Base-by-base conservation (phyloP, 805 yeast species). In the Starmerella kuoi region DNA sequence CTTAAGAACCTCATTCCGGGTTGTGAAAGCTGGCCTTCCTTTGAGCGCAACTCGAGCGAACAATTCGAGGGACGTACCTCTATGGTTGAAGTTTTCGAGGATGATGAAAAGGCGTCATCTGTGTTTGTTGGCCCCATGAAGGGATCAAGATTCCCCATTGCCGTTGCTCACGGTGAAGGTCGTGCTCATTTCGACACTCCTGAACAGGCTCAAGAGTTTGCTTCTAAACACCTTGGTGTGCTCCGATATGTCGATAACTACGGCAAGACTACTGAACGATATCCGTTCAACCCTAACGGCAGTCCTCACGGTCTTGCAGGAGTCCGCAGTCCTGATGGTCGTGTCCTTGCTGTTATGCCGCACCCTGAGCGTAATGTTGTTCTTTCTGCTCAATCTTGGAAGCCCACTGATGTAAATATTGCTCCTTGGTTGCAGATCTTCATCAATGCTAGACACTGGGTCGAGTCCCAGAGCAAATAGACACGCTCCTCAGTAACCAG, bases 161-260 rank as follows among this genome's bases (percentile, higher is more conserved):
- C 93, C 18, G 97, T 91, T 52, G 98, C 98, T 3, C 98, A 91
- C 60, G 98, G 98, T 54, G 98, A 91, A 67, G 98, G 98, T 56
- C 74, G 84, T 55, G 97, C 96, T 12, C 63, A 69, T 33, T 91
- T 88, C 61, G 64, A 65, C 34, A 47, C 61, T 24, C 67, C 62
- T 8, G 67, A 62, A 21, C 65, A 69, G 45, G 61, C 72, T 48
- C 62, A 65, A 26, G 56, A 60, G 8, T 79, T 86, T 58, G 65
- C 68, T 45, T 54, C 64, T 18, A 57, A 60, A 41, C 57, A 62
- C 23, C 68, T 80, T 48, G 71, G 74, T 34, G 80, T 79, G 37
- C 72, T 86, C 41, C 76, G 84, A 60, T 91, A 75, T 58, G 84
- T 87, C 44, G 96, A 91, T 63, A 88, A 91, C 68, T 82, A 84